A percentile compares a stretch with the other conserved stretches of the same genome.
phyloP scores from a whole-genome alignment of 2,329 filamentous ascomycete genomes.

The Aspergillus terreus region DNA sequence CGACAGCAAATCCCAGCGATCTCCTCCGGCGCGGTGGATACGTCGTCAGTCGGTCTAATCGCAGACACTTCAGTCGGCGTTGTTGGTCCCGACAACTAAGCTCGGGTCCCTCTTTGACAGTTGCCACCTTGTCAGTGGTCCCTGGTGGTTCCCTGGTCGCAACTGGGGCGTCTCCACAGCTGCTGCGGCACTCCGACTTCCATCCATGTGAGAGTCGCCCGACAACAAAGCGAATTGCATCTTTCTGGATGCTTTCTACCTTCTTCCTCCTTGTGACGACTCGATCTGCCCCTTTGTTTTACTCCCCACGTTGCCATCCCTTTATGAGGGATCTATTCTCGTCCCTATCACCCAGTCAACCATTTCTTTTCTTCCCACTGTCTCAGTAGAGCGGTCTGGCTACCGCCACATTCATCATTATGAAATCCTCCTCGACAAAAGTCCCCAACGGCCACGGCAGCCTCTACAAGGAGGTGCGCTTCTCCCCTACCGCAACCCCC shows the following conservation, averaged over 20 bases:
- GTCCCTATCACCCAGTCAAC: background rate
- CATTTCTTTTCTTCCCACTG: constrained; percentile 8
- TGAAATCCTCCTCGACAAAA: constrained; percentile 23
- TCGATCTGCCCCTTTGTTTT: background rate
- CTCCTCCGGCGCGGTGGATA: background rate
- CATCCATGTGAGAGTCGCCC: background rate
- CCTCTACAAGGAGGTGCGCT: constrained; percentile 40
- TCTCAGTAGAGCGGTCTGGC: constrained; percentile 6
- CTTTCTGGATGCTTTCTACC: background rate
- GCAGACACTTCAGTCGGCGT: background rate
- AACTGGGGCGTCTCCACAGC: constrained; percentile 1
- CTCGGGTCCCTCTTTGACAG: background rate
- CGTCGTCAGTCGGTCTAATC: constrained; percentile 3
- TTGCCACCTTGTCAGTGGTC: constrained; percentile 9
- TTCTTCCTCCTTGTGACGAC: too few relatives aligned
- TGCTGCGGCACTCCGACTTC: background rate
- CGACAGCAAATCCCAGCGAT: background rate
- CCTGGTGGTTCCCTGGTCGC: constrained; percentile 11
- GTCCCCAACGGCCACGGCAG: constrained; percentile 31
- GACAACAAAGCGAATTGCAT: background rate
- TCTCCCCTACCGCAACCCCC: constrained; percentile 36
- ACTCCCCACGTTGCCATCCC: background rate
- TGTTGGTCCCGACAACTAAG: constrained; percentile 3
- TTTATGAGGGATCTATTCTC: background rate
- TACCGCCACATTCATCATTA: constrained; percentile 10